Evolutionary conservation across 805 yeast species (phyloP), one percentile per base, ranked within the genome.

Genomic region (Candida nemodendra): DNA sequence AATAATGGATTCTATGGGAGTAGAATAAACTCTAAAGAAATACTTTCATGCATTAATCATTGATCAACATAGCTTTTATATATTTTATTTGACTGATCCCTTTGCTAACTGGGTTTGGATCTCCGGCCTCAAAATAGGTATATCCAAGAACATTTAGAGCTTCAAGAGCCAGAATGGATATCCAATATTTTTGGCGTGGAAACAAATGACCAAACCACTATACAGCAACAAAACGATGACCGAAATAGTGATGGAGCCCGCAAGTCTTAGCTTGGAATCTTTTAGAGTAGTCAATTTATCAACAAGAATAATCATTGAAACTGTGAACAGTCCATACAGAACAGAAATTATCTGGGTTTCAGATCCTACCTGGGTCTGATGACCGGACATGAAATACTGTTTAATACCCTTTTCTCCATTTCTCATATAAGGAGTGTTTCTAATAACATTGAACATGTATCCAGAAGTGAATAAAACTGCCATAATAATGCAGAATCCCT

Each of bases 401-500:
- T 54, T 57, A 2, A 43, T 37, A 8, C 75, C 76, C 31, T 70
- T 58, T 7, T 47, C 53, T 17, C 57, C 62, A 23, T 66, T 70
- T 47, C 72, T 72, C 28, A 81, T 68, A 56, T 81, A 85, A 21
- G 72, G 89, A 5, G 81, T 72, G 26, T 75, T 74, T 61, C 97
- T 78, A 46, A 93, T 93, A 49, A 77, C 75, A 61, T 88, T 90
- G 74, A 79, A 93, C 99, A 93, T 93, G 65, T 89, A 84, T 13
- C 99, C 99, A 6, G 91, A 71, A 32, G 76, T 79, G 69, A 90
- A 85, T 50, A 89, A 65, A 42, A 90, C 66, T 25, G 86, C 73
- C 14, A 75, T 51, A 39, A 84, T 66, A n/a, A 85, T 68, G 3
- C 85, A 72, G 9, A 75, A 30, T 2, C 79, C 75, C 30, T 85